Base-by-base conservation (phyloP, 164 flowering plant species). In the Annona cherimola region DNA sequence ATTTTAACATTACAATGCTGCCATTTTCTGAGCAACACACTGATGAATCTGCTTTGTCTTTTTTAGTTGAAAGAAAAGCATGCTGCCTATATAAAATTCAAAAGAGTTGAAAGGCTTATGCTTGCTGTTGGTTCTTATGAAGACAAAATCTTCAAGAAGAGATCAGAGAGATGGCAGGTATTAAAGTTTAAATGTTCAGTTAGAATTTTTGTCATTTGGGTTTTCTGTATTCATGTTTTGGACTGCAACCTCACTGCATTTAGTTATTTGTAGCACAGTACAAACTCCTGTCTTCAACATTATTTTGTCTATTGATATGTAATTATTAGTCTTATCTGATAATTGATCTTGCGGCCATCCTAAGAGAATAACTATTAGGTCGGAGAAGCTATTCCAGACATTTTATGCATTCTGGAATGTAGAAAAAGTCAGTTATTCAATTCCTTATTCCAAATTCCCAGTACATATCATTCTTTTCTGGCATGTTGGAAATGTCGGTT, bases 101-200 rank as follows among this genome's bases (percentile, higher is more conserved):
- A 81, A 59, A 71, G 88, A 63, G 79, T 86, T 2, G 89, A 88
- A 71, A 82, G 71, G 46, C 83, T 84, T 61, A 82, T 88, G 0
- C 79, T 78, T 9, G 12, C 68, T 3, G 81, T 86, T 14, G 86
- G 91, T 3, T 5, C 68, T 0, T 85, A 66, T 60, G 90, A 88
- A 69, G 89, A 84, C 0, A 61, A 72, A 6, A 86, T 88, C 43
- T 88, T 88, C 72, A 76, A 73, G 71, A 85, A 85, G 74, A 81
- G 92, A 71, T 45, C 75, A 20, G 78, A 74, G 11, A 4, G 74
- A 5, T 50, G 75, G 12, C 77, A 66, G 54, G 69, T 66, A 16
- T 64, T 26, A 6, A 4, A 3, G 18, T 40, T 40, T 62, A 62
- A 12, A 64, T 39, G 19, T 12, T 3, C 5, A 64, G 12, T 35